These are phyloP conservation scores for Dendrobium catenatum DNA, from an alignment of 106 monocot species.

Conservation along the genomic window DNA sequence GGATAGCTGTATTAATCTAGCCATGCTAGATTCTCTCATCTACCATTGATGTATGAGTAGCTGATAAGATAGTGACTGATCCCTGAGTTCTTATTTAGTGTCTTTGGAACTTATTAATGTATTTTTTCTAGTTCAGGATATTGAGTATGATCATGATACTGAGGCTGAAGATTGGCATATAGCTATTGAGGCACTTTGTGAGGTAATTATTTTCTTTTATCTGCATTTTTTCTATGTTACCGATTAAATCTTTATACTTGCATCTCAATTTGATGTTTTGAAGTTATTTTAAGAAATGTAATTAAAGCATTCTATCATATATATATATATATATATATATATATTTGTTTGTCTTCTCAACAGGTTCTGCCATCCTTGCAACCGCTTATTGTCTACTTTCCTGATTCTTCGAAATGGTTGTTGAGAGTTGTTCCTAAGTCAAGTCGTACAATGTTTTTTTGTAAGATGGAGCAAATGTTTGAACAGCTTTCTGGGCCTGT, in stretches of 20 bases:
- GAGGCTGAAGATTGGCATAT: conserved; percentile 86
- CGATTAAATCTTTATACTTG: not conserved
- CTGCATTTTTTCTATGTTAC: not conserved
- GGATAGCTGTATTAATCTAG: not conserved
- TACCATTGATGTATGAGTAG: not conserved
- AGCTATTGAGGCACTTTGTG: conserved; percentile 73
- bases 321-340: too few relatives aligned
- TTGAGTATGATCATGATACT: conserved; percentile 71
- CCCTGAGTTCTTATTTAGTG: not conserved
- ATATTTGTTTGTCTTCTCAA: not conserved
- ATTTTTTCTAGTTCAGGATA: conserved; percentile 65
- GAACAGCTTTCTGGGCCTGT: conserved; percentile 63
- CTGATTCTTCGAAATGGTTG: conserved; percentile 72
- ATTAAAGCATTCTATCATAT: conserved; percentile 22
- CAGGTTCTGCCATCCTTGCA: conserved; percentile 71
- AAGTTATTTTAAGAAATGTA: not conserved
- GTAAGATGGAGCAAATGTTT: conserved; percentile 67
- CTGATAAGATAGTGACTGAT: not conserved
- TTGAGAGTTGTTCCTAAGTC: conserved; percentile 65
- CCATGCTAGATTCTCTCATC: not conserved
- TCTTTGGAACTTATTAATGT: not conserved
- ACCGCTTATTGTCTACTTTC: conserved; percentile 83
- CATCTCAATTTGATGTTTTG: not conserved
- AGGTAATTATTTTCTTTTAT: conserved; percentile 42
- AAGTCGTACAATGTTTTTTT: conserved; percentile 57